These are phyloP conservation scores for Aspergillus floridensis DNA, from an alignment of 2,329 filamentous ascomycete species.

Conservation along the genomic window DNA sequence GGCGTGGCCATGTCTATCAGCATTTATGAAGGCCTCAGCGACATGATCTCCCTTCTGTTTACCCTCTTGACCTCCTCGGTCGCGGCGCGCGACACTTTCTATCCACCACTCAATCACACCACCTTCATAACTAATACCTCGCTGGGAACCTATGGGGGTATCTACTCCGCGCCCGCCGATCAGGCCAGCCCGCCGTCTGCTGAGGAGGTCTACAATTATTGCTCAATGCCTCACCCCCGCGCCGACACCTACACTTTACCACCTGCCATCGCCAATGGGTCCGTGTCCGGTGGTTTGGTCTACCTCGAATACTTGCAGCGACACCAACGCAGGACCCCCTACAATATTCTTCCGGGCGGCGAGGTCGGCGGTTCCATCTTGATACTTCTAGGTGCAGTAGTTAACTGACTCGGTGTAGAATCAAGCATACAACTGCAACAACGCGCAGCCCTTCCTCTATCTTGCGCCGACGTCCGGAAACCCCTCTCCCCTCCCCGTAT, in stretches of 20 bases:
- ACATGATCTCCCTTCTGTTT: conserved; percentile 16
- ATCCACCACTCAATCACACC: conserved; percentile 39
- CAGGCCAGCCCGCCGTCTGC: conserved; percentile 17
- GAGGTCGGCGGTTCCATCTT: conserved; percentile 25
- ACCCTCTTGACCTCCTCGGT: conserved; percentile 8
- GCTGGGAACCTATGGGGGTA: conserved; percentile 38
- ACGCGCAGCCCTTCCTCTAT: conserved; percentile 38
- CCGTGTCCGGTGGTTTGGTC: conserved; percentile 31
- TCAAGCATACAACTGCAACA: conserved; percentile 38
- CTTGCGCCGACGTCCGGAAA: conserved; percentile 22
- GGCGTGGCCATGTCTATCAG: conserved; percentile 7
- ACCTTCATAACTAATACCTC: conserved; percentile 37
- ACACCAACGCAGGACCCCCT: conserved; percentile 39
- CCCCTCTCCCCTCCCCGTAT: conserved; percentile 29
- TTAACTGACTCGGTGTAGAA: conserved; percentile 23
- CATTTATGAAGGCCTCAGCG: conserved; percentile 15
- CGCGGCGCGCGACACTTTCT: conserved; percentile 28
- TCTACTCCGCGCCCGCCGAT: conserved; percentile 31
- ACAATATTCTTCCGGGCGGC: conserved; percentile 40
- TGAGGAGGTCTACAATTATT: conserved; percentile 40
- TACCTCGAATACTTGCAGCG: conserved; percentile 42
- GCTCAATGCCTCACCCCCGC: conserved; percentile 42
- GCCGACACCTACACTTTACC: conserved; percentile 32
- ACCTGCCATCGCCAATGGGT: conserved; percentile 25
- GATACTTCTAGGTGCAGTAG: background rate